Evolutionary conservation across 2,329 filamentous ascomycete species (phyloP), one percentile per base, ranked within the genome.

Genomic region (Exutisphaerella laricina): DNA sequence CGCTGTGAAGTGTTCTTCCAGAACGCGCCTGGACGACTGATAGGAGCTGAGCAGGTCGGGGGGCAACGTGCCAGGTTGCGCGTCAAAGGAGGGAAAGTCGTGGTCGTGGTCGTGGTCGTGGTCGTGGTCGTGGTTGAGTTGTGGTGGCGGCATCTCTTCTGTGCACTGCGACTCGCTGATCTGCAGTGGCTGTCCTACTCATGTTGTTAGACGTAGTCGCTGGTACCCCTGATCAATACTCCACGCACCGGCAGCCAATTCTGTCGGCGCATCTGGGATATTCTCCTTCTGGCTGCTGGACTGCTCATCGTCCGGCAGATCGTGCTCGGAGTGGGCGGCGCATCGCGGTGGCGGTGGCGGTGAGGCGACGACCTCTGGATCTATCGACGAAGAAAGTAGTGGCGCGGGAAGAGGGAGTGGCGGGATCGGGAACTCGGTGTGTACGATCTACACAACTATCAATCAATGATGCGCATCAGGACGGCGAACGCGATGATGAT

Each of bases 341-440:
- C 62, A 66, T 34, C 40, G 49, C 8, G 57, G 58, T 30, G 60
- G 58, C 8, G 57, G 58, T 30, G 60, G 58, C 6, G 56, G 58
- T 3, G 56, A 57, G 33, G 55, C 56, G 23, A 62, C 55, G 13
- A 63, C 53, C 42, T 61, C 56, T 4, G 60, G 57, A 34, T 63
- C 58, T 41, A 59, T 69, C 45, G 62, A 63, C 45, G 64, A 68
- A 49, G 61, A 66, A 46, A 68, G 60, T 41, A 69, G 59, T 54
- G 68, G 58, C 47, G 67, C 64, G 31, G 69, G 73, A 39, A 79
- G 66, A 40, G 70, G 72, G 39, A 79, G 66, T 39, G 70, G 71
- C 8, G 85, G 85, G 55, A 84, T 82, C 30, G 85, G 80, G 57
- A 94, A 95, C 39, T 83, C 81, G 60, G 80, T 74, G 63, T 78